Evolutionary conservation across 306 rosid genomes (phyloP).

Genomic region (Vigna hirtella): DNA sequence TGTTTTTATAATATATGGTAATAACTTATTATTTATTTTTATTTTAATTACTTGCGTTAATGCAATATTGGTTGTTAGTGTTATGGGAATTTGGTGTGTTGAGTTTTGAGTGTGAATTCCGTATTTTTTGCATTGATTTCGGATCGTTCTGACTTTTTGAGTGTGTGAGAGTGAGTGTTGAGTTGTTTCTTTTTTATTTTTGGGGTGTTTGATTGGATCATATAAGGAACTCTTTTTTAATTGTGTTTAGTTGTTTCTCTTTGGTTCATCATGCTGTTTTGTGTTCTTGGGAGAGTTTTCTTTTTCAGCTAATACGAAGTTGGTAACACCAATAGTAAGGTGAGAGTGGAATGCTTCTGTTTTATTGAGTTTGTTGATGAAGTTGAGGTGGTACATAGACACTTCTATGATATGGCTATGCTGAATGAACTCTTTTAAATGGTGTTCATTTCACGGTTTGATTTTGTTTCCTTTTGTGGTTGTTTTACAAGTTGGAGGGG

Average conservation of each 20-base stretch:
- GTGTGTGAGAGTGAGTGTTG: not conserved
- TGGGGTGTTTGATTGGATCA: conserved; percentile 35
- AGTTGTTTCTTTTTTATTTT: conserved; percentile 20
- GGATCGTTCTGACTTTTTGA: conserved; percentile 46
- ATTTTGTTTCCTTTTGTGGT: conserved; percentile 10
- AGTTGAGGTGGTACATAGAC: not conserved
- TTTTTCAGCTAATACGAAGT: conserved; percentile 32
- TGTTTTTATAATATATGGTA: not conserved
- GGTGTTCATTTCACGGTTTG: conserved; percentile 34
- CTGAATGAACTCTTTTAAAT: conserved; percentile 25
- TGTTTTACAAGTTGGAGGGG: not conserved
- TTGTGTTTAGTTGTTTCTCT: not conserved
- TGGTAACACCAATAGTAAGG: conserved; percentile 14
- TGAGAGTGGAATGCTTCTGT: conserved; percentile 11
- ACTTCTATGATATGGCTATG: not conserved
- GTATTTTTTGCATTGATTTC: conserved; percentile 43
- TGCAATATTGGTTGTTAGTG: not conserved
- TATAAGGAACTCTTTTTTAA: not conserved
- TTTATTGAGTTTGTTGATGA: not conserved
- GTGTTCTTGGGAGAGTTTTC: conserved; percentile 24
- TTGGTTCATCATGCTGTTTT: conserved; percentile 36
- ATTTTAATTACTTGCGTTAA: not conserved
- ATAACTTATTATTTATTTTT: not conserved
- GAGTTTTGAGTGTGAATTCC: conserved; percentile 43
- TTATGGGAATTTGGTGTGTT: not conserved